Evolutionary conservation across 345 rosid species (phyloP).

Genomic region (Fremontodendron californicum): DNA sequence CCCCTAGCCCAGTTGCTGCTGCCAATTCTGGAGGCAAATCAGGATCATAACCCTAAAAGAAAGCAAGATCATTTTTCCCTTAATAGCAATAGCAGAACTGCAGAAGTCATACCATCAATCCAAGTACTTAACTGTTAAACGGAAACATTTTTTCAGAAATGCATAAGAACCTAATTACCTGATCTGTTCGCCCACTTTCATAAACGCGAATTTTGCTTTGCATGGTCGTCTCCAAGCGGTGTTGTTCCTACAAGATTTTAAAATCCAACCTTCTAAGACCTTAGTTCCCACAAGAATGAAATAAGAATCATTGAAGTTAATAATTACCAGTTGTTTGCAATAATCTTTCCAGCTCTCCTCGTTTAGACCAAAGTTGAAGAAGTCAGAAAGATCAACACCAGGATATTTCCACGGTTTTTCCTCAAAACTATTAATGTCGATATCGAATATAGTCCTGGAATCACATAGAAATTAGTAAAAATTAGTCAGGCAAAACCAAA

Average conservation of each 20-base stretch:
- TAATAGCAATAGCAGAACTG: not conserved
- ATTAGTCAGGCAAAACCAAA: constrained; percentile 6
- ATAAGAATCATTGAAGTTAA: constrained; percentile 19
- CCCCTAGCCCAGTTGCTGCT: constrained; percentile 86
- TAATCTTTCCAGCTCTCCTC: constrained; percentile 99
- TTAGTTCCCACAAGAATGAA: constrained; percentile 8
- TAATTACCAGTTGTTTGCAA: constrained; percentile 90
- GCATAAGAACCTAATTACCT: constrained; percentile 46
- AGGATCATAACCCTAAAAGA: constrained; percentile 82
- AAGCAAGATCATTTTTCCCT: constrained; percentile 7
- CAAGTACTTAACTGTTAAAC: not conserved
- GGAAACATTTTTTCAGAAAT: not conserved
- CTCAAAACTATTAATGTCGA: constrained; percentile 89
- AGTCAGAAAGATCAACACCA: constrained; percentile 69
- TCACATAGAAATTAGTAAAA: constrained; percentile 14
- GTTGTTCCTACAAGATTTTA: constrained; percentile 66
- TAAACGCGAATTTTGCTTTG: constrained; percentile 98
- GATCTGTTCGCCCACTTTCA: constrained; percentile 91
- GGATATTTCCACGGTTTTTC: constrained; percentile 98
- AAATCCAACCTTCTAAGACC: constrained; percentile 26
- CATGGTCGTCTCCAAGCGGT: constrained; percentile 85
- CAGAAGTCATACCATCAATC: not conserved
- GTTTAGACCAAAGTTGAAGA: constrained; percentile 88
- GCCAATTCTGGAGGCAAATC: constrained; percentile 98
- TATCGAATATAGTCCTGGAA: constrained; percentile 93